Evolutionary conservation across 148 eudicot genomes (phyloP).

Genomic region (Camellia lanceoleosa): DNA sequence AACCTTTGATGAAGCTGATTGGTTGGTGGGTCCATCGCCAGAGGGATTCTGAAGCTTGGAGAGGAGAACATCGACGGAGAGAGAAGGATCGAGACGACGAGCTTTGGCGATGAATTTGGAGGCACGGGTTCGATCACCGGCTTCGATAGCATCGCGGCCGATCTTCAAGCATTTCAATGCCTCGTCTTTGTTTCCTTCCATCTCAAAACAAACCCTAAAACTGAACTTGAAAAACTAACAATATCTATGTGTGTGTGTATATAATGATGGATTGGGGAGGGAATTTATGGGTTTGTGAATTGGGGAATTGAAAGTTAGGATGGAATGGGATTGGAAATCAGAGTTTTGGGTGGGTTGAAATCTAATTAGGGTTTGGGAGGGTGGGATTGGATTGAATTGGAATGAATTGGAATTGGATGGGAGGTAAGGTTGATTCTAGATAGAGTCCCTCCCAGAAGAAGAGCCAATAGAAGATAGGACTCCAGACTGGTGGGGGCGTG

Average conservation of each 20-base stretch:
- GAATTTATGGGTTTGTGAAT: neutral
- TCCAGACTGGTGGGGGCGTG: neutral
- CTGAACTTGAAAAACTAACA: neutral
- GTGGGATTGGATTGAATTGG: neutral
- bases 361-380: neutral
- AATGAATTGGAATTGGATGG: too few species aligned
- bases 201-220: conserved; percentile 4
- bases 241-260: neutral
- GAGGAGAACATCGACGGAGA: conserved; percentile 30
- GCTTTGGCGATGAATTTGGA: conserved; percentile 44
- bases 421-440: too few species aligned
- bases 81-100: conserved; percentile 45
- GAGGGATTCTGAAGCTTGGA: conserved; percentile 18
- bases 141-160: conserved; percentile 28
- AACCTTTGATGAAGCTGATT: neutral
- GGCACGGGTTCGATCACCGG: conserved; percentile 43
- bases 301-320: neutral
- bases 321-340: neutral
- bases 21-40: conserved; percentile 15
- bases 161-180: conserved; percentile 46
- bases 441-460: too few species aligned
- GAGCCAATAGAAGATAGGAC: neutral
- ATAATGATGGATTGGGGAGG: neutral
- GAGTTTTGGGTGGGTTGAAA: neutral
- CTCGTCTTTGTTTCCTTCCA: conserved; percentile 64